phyloP scores from a whole-genome alignment of 2,329 filamentous ascomycete genomes.

The Xylariaceae sp. region DNA sequence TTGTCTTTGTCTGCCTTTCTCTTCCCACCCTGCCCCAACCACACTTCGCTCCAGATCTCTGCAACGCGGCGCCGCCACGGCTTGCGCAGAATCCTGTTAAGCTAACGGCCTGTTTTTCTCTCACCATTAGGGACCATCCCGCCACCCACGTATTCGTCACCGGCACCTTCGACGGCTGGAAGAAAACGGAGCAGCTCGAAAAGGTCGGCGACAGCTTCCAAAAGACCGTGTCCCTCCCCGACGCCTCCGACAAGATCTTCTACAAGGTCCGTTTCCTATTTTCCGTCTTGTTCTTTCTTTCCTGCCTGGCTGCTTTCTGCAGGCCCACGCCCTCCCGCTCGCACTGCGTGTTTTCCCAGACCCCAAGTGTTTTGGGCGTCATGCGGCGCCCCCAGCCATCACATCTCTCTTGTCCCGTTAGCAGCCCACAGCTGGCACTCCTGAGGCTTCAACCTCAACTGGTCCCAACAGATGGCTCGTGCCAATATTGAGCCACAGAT shows the following conservation, averaged over 20 bases:
- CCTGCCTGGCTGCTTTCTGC: slow-evolving; percentile 11
- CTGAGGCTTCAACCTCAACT: too few species aligned
- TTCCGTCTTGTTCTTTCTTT: slow-evolving; percentile 8
- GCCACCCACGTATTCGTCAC: slow-evolving; percentile 91
- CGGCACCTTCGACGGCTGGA: slow-evolving; percentile 93
- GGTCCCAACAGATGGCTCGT: too few species aligned
- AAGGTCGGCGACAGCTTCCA: slow-evolving; percentile 71
- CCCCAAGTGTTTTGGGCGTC: too few species aligned
- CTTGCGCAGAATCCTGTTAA: not conserved
- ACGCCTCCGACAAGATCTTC: slow-evolving; percentile 68
- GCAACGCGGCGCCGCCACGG: not conserved
- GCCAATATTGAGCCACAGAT: too few species aligned
- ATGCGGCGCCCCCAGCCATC: too few species aligned
- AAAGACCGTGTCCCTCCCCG: slow-evolving; percentile 74
- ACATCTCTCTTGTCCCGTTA: too few species aligned
- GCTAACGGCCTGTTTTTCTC: slow-evolving; percentile 10
- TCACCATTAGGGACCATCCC: slow-evolving; percentile 67
- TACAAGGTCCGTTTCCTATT: slow-evolving; percentile 75
- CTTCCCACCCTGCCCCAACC: too few species aligned
- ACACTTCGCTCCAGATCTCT: too few species aligned
- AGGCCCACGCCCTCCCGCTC: too few species aligned
- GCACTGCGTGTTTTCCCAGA: too few species aligned
- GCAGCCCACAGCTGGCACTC: too few species aligned
- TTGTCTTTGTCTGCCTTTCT: too few species aligned
- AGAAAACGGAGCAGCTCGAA: slow-evolving; percentile 78